phyloP scores from a whole-genome alignment of 2,329 filamentous ascomycete genomes.

The Alternaria gansuensis region DNA sequence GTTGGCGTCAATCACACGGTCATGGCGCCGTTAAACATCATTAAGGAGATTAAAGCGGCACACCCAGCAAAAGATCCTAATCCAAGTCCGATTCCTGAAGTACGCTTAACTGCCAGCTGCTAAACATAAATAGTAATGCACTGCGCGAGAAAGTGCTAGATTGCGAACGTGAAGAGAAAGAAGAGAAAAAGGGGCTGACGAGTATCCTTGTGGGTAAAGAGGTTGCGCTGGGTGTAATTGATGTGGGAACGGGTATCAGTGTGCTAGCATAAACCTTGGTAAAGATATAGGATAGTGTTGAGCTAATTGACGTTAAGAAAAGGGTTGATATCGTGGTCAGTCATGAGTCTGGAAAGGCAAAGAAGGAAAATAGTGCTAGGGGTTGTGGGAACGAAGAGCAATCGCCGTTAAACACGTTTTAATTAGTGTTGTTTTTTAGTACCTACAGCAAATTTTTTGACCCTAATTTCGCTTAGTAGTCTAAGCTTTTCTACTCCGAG shows the following conservation, averaged over 20 bases:
- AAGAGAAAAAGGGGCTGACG: constrained; percentile 18
- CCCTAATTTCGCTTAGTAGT: no score
- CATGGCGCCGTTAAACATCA: not conserved
- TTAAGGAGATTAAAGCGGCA: not conserved
- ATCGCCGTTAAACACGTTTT: no score
- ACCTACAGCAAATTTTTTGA: no score
- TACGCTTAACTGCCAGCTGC: not conserved
- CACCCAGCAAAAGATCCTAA: not conserved
- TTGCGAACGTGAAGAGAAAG: constrained; percentile 1
- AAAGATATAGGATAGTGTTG: not conserved
- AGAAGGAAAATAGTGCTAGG: not conserved
- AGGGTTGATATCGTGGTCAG: not conserved
- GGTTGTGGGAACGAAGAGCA: not conserved
- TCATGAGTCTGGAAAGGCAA: not conserved
- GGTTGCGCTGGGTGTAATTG: not conserved
- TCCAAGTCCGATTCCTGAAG: not conserved
- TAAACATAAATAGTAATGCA: not conserved
- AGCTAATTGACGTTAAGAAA: not conserved
- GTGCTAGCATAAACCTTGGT: not conserved
- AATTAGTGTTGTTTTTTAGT: no score
- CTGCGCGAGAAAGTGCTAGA: constrained; percentile 12
- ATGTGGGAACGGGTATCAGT: not conserved
- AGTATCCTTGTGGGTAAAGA: constrained; percentile 5
- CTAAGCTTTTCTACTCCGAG: no score
- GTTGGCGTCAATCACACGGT: not conserved